Base-by-base conservation (phyloP, 208 protist genomes). In the Trypanosoma vivax region DNA sequence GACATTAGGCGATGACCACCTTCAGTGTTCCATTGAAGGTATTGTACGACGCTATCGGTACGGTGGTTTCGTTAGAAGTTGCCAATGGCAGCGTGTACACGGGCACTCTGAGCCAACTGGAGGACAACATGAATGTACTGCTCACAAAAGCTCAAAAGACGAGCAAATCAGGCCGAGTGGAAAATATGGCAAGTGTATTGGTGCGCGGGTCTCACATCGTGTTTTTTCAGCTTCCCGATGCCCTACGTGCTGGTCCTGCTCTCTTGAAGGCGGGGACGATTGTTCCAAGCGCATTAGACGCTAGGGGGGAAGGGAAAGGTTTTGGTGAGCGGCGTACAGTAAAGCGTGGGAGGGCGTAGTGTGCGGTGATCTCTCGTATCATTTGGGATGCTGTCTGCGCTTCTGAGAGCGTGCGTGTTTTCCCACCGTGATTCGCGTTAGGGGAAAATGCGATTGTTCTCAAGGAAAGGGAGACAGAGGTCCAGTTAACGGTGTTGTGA, bases 71-170 rank as follows among this genome's bases (percentile, higher is more conserved):
- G 5, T 57, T 97, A 33, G 94, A 98, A 63, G 60, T 97, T 13
- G 79, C 66, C 31, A 94, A 82, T 2, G 92, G 94, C 21, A 92
- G 97, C 60, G 51, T 95, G 0, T 96, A 94, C 62, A 75, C 79
- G 11, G 94, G 94, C 37, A 88, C 73, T 0, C 51, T 97, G 7
- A 69, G 64, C 18, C 83, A 95, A 31, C 55, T 89, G 25, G 79
- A 96, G 78, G 82, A 95, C 31, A 96, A 81, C 50, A 96, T 97
- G 87, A 96, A 96, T 61, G 68, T 92, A 5, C 52, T 94, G 29
- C 71, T 97, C 5, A 78, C 57, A 40, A 50, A 83, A 18, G 88
- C 90, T 14, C 88, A 68, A 16, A 83, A 90, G 54, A 90, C 74
- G 9, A 76, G 43, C 31, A 80, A 76, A 37, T 64, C 76, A 14